Evolutionary conservation across 257 asterid genomes (phyloP).

Genomic region (Jacaranda mimosifolia): DNA sequence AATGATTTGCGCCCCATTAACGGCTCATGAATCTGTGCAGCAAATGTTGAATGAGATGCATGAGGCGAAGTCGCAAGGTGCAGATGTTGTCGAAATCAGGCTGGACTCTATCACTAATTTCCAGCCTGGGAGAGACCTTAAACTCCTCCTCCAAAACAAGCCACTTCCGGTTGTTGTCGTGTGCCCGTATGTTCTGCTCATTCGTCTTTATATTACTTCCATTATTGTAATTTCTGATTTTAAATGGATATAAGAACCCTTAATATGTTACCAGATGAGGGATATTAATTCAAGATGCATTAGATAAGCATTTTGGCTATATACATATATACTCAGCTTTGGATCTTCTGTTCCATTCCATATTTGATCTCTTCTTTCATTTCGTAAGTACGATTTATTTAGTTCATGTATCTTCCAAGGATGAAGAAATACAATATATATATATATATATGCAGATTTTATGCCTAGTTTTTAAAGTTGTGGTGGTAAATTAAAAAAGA

Average conservation of each 20-base stretch:
- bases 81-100: slow-evolving; percentile 59
- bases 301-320: too few species aligned
- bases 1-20: slow-evolving; percentile 58
- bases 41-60: slow-evolving; percentile 54
- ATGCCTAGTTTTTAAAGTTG: too few species aligned
- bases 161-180: slow-evolving; percentile 60
- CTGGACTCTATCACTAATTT: slow-evolving; percentile 47
- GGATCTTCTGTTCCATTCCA: too few species aligned
- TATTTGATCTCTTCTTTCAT: too few species aligned
- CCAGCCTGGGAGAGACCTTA: slow-evolving; percentile 49
- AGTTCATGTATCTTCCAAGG: too few species aligned
- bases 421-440: too few species aligned
- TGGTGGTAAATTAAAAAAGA: too few species aligned
- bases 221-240: background rate
- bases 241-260: too few species aligned
- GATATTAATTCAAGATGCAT: too few species aligned
- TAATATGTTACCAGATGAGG: background rate
- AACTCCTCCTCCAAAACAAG: slow-evolving; percentile 49
- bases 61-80: slow-evolving; percentile 62
- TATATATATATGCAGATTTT: too few species aligned
- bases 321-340: background rate
- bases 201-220: background rate
- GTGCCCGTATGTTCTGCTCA: slow-evolving; percentile 43
- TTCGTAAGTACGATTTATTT: too few species aligned
- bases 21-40: slow-evolving; percentile 49